phyloP scores from a whole-genome alignment of 2,329 filamentous ascomycete species.

The Metarhizium sp. region DNA sequence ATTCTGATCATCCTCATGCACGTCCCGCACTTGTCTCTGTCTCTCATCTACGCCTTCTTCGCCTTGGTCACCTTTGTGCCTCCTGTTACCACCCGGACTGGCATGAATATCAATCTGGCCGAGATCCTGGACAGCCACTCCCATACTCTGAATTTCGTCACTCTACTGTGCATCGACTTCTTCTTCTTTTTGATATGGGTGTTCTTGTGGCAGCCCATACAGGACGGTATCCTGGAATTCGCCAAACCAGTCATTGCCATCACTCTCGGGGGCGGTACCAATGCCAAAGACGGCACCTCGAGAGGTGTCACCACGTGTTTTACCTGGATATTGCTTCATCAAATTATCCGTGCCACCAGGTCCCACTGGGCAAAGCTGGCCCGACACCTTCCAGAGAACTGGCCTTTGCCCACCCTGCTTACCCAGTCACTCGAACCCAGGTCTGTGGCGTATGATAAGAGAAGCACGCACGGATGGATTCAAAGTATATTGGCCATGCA shows the following conservation, averaged over 20 bases:
- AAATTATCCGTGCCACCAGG: conserved; percentile 40
- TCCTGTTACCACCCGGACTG: conserved; percentile 67
- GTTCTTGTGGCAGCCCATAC: conserved; percentile 77
- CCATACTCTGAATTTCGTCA: conserved; percentile 77
- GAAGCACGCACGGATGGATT: conserved; percentile 54
- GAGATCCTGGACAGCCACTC: conserved; percentile 86
- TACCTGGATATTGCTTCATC: conserved; percentile 52
- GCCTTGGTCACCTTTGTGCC: conserved; percentile 88
- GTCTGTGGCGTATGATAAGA: conserved; percentile 41
- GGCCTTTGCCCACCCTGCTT: conserved; percentile 33
- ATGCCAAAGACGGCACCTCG: conserved; percentile 56
- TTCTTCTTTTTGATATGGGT: conserved; percentile 80
- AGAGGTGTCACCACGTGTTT: conserved; percentile 65
- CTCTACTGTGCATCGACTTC: conserved; percentile 74
- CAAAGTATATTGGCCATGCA: conserved; percentile 64
- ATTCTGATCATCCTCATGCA: conserved; percentile 94
- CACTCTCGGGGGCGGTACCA: conserved; percentile 74
- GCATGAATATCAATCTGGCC: conserved; percentile 72
- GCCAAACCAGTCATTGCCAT: conserved; percentile 91
- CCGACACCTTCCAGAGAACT: conserved; percentile 36
- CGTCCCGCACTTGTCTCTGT: conserved; percentile 78
- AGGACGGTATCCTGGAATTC: conserved; percentile 80
- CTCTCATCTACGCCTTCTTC: conserved; percentile 85
- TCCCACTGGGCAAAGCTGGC: conserved; percentile 37
- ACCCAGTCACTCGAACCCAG: conserved; percentile 36